Evolutionary conservation across 208 protist genomes (phyloP).

Genomic region (Wallacemonas sp.): DNA sequence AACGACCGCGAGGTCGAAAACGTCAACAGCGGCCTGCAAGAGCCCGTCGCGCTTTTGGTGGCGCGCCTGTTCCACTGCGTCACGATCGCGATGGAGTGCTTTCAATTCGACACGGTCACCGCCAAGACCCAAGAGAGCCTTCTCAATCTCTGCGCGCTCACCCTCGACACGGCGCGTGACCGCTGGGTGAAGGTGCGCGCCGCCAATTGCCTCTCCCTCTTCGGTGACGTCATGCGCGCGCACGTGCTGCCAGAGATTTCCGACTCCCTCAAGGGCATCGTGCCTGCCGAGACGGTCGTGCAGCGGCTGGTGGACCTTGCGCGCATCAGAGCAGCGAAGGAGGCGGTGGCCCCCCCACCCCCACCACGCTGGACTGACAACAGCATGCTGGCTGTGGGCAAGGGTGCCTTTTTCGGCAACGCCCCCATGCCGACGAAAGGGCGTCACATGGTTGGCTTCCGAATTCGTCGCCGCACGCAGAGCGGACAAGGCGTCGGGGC

Average conservation of each 20-base stretch:
- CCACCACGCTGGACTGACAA: conserved; percentile 62
- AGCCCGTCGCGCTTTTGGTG: conserved; percentile 41
- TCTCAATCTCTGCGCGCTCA: conserved; percentile 70
- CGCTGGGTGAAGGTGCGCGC: conserved; percentile 70
- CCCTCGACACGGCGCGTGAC: conserved; percentile 58
- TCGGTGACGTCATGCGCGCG: conserved; percentile 53
- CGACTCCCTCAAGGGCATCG: conserved; percentile 17
- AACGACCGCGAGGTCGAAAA: conserved; percentile 11
- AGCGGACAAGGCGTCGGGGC: conserved; percentile 63
- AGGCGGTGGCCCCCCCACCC: conserved; percentile 29
- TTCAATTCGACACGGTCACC: conserved; percentile 73
- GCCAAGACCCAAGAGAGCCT: conserved; percentile 59
- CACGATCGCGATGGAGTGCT: conserved; percentile 73
- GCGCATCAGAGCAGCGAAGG: conserved; percentile 38
- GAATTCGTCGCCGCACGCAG: conserved; percentile 66
- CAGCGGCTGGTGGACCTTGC: conserved; percentile 60
- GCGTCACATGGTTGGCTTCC: conserved; percentile 81
- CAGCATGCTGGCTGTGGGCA: conserved; percentile 58
- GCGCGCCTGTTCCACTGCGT: conserved; percentile 76
- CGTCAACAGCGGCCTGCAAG: conserved; percentile 18
- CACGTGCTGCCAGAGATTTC: conserved; percentile 57
- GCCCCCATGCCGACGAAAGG: conserved; percentile 63
- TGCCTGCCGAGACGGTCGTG: conserved; percentile 31
- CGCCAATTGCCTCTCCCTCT: conserved; percentile 53
- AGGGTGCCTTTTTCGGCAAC: conserved; percentile 74